Evolutionary conservation across 75 land plant species (phyloP).

Genomic region (Isoetes taiwanensis): DNA sequence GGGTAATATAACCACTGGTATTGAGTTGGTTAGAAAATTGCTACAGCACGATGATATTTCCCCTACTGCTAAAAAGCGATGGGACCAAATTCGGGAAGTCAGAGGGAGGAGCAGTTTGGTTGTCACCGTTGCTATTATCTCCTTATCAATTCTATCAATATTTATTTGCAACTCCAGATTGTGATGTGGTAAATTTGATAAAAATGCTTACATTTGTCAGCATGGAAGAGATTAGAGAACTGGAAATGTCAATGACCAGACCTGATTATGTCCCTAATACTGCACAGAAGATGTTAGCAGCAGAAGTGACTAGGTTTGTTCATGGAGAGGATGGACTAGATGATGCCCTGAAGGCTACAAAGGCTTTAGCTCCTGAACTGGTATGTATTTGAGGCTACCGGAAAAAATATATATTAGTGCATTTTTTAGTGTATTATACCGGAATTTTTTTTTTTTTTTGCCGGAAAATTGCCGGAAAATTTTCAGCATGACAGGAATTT

Average conservation of each 20-base stretch:
- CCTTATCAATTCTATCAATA: conserved; percentile 95
- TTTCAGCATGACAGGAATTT: no score
- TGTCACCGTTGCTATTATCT: conserved; percentile 55
- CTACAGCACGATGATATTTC: conserved; percentile 79
- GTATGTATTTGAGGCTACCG: no score
- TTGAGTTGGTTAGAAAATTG: conserved; percentile 65
- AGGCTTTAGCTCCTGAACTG: conserved; percentile 88
- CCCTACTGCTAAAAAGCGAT: conserved; percentile 87
- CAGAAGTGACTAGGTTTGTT: conserved; percentile 88
- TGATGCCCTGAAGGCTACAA: conserved; percentile 85
- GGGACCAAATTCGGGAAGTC: conserved; percentile 98
- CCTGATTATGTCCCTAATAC: conserved; percentile 71
- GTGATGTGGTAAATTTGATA: conserved; percentile 70
- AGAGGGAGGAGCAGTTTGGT: conserved; percentile 93
- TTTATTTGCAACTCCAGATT: conserved; percentile 75
- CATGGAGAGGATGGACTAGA: conserved; percentile 73
- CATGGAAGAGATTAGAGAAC: conserved; percentile 55
- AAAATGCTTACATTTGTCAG: conserved; percentile 72
- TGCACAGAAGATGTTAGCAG: conserved; percentile 68
- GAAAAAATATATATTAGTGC: no score
- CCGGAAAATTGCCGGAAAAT: no score
- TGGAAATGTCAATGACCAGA: conserved; percentile 51
- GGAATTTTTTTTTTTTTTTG: no score
- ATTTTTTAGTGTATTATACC: no score
- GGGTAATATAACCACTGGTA: conserved; percentile 99